Evolutionary conservation across 441 rosid species (phyloP), one percentile per base, ranked within the genome.

Genomic region (Viola pubescens): DNA sequence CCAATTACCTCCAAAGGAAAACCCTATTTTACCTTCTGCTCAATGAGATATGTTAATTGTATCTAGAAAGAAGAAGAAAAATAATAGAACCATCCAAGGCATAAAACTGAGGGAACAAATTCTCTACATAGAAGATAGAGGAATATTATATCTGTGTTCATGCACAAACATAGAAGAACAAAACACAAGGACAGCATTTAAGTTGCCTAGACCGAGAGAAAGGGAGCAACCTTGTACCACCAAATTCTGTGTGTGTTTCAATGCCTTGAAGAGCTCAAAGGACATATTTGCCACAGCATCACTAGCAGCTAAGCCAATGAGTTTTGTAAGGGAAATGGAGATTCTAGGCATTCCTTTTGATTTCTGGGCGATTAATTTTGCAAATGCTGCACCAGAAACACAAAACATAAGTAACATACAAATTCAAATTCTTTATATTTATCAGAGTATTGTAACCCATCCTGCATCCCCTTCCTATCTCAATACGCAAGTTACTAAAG

Each of bases 261-360:
- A 76, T 10, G 85, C 77, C 63, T 67, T 70, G 69, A 86, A 85
- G 61, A 88, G 82, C 72, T 73, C 80, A 44, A 85, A 58, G 5
- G 95, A 82, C 43, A 85, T 70, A 70, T 66, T 77, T 10, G 81
- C 85, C 72, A 75, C 75, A 42, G 81, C 88, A 73, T 81, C 91
- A 54, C 54, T 53, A 43, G 87, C 85, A 68, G 81, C 75, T 61
- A 82, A 68, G 10, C 72, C 89, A 52, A 16, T 59, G 62, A 86
- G 70, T 78, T 77, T 79, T 52, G 72, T 71, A 40, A 91, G 75
- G 59, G 83, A 52, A 66, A 88, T 59, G 51, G 75, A 63, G 55
- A 91, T 73, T 3, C 84, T 70, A 54, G 98, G 96, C 98, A 91
- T 80, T 64, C 98, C 98, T 75, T 83, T 86, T 3, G 89, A 75